Evolutionary conservation across 2,329 filamentous ascomycete species (phyloP).

Genomic region (Sporothrix pallida): DNA sequence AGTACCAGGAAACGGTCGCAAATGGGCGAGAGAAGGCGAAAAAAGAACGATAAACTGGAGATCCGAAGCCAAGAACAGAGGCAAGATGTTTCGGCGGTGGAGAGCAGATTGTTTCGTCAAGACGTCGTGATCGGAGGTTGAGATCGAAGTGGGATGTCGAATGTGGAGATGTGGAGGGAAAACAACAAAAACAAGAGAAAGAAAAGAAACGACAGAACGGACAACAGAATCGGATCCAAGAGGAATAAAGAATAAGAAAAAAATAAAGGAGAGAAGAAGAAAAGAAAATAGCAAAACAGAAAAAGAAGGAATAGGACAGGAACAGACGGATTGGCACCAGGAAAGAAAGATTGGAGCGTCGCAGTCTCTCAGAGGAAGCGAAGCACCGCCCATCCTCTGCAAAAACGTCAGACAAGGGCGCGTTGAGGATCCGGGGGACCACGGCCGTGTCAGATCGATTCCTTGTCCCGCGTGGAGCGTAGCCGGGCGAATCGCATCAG

Average conservation of each 20-base stretch:
- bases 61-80: not conserved
- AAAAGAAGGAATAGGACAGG: not conserved
- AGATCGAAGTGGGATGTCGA: not conserved
- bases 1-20: not conserved
- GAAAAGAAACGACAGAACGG: not conserved
- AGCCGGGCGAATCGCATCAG: conserved; percentile 16
- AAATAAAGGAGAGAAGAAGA: not conserved
- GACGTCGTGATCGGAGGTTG: not conserved
- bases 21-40: not conserved
- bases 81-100: conserved; percentile 1
- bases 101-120: not conserved
- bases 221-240: not conserved
- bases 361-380: too few species aligned
- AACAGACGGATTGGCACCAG: not conserved
- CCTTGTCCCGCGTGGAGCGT: conserved; percentile 12
- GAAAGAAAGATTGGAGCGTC: not conserved
- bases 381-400: too few species aligned
- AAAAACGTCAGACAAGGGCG: conserved; percentile 20
- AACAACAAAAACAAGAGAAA: not conserved
- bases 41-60: not conserved
- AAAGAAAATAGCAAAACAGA: not conserved
- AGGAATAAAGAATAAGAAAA: not conserved
- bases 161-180: not conserved
- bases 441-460: conserved; percentile 31
- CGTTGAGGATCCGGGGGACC: conserved; percentile 28